Evolutionary conservation across 192 early-diverging fungal species (phyloP).

Genomic region (Gryganskiella cystojenkinii): DNA sequence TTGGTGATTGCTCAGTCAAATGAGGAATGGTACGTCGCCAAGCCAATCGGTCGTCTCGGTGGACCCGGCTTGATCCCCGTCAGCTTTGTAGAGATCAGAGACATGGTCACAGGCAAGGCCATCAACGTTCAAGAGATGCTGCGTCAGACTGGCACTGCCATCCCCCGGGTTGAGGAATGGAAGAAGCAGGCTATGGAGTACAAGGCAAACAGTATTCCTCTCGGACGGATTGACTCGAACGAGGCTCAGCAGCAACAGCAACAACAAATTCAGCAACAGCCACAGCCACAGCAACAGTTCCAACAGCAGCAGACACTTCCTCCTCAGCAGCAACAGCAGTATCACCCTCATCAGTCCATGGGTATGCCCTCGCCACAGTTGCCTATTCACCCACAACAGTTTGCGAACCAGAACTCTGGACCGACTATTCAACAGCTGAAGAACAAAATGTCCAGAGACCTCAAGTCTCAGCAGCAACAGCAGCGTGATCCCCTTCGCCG

Average conservation of each 20-base stretch:
- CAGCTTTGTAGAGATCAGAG: constrained; percentile 79
- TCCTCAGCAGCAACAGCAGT: constrained; percentile 11
- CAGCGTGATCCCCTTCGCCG: constrained; percentile 20
- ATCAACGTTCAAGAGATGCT: constrained; percentile 77
- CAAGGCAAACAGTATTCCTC: constrained; percentile 59
- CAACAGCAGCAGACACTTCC: constrained; percentile 33
- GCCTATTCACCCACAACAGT: constrained; percentile 39
- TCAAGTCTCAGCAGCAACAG: constrained; percentile 35
- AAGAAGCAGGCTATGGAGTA: constrained; percentile 72
- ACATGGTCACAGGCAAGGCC: constrained; percentile 71
- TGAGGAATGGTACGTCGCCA: constrained; percentile 83
- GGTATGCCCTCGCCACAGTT: constrained; percentile 1
- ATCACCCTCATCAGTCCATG: neutral
- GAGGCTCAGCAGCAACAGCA: constrained; percentile 54
- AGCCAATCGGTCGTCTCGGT: constrained; percentile 69
- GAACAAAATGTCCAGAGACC: constrained; percentile 50
- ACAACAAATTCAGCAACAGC: constrained; percentile 30
- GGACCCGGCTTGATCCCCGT: constrained; percentile 81
- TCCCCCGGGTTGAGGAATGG: constrained; percentile 74
- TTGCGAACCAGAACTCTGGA: constrained; percentile 20
- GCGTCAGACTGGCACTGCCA: constrained; percentile 65
- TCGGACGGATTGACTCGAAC: constrained; percentile 58
- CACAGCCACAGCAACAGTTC: constrained; percentile 26
- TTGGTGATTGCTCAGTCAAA: constrained; percentile 83
- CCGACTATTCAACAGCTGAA: constrained; percentile 50